Conservation (phyloP, 2,329 filamentous ascomycete species). For the Trichoderma hamatum region DNA sequence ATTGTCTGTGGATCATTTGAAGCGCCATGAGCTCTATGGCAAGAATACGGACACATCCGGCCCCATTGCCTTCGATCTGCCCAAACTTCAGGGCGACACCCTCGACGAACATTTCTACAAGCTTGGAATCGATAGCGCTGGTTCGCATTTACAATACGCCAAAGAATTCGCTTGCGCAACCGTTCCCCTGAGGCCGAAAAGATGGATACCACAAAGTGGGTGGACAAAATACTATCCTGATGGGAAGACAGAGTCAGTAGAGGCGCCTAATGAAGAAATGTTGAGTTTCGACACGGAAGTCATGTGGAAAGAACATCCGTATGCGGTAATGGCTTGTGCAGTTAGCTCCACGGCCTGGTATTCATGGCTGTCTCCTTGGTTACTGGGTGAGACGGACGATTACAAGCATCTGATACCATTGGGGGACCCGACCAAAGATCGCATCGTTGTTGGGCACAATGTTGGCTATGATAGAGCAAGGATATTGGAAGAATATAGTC, state of each 20-base stretch:
- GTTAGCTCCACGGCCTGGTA: conserved; percentile 92
- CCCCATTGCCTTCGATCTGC: conserved; percentile 86
- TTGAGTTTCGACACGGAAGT: conserved; percentile 96
- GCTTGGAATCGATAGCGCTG: conserved; percentile 81
- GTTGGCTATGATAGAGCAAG: conserved; percentile 92
- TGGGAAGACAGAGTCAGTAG: conserved; percentile 69
- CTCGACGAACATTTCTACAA: conserved; percentile 94
- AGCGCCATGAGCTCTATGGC: conserved; percentile 81
- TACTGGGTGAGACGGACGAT: conserved; percentile 78
- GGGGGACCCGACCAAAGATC: conserved; percentile 71
- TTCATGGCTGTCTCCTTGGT: conserved; percentile 94
- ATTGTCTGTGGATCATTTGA: conserved; percentile 80
- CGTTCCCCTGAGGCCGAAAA: conserved; percentile 61
- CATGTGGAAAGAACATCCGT: conserved; percentile 90
- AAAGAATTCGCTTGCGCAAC: conserved; percentile 70
- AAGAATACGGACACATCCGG: conserved; percentile 79
- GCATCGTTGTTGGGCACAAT: conserved; percentile 91
- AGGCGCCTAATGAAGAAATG: conserved; percentile 77
- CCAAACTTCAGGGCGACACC: conserved; percentile 73
- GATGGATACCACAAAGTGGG: conserved; percentile 79
- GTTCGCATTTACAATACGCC: conserved; percentile 77
- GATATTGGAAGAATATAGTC: conserved; percentile 83
- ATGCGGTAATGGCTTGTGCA: conserved; percentile 96
- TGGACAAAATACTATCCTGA: conserved; percentile 92
- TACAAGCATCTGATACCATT: conserved; percentile 84